Evolutionary conservation across 2,329 filamentous ascomycete species (phyloP).

Genomic region (Knufia fluminis): DNA sequence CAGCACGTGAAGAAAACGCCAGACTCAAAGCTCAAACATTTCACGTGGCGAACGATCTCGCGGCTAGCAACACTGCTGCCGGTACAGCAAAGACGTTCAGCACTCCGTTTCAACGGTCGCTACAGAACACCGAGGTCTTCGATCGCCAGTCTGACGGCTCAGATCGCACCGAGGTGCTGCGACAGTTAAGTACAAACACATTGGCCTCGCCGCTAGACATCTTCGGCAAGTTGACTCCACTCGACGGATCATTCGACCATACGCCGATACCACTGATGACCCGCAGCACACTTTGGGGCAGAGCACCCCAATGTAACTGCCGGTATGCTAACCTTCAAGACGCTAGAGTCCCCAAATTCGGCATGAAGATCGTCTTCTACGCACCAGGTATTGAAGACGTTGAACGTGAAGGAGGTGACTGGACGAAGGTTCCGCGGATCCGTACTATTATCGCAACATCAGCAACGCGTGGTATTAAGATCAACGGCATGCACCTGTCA

Average conservation of each 20-base stretch:
- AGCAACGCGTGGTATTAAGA: constrained; percentile 61
- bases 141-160: not conserved
- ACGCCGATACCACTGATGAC: constrained; percentile 58
- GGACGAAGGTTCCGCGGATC: constrained; percentile 44
- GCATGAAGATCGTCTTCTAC: constrained; percentile 69
- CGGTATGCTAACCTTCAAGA: constrained; percentile 56
- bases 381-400: constrained; percentile 56
- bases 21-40: constrained; percentile 16
- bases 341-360: constrained; percentile 67
- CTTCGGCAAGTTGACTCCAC: constrained; percentile 59
- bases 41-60: not conserved
- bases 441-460: constrained; percentile 72
- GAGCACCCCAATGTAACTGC: constrained; percentile 58
- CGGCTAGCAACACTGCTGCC: not conserved
- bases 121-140: not conserved
- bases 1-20: constrained; percentile 16
- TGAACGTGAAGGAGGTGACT: constrained; percentile 47
- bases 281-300: constrained; percentile 67
- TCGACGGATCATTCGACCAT: constrained; percentile 55
- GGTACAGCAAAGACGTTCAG: constrained; percentile 7
- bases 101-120: not conserved
- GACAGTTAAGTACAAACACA: constrained; percentile 7
- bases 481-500: constrained; percentile 62
- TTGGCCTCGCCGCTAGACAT: constrained; percentile 31
- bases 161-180: not conserved